phyloP scores from a whole-genome alignment of 139 green algal genomes.

The Micromonas commoda region DNA sequence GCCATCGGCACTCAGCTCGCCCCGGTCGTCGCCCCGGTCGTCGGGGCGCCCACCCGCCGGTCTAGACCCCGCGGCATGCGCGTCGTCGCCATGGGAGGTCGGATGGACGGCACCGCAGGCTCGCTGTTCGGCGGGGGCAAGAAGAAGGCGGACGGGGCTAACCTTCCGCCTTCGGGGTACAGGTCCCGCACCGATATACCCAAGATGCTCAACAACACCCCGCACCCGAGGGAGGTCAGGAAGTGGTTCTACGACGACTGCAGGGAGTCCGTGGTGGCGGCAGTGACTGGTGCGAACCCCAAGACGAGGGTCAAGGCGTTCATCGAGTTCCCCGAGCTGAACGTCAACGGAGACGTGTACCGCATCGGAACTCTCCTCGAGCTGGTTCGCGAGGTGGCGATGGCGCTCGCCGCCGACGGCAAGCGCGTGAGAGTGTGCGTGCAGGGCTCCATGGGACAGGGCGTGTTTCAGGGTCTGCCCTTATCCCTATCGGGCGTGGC shows the following conservation, averaged over 20 bases:
- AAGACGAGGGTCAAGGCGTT: constrained; percentile 22
- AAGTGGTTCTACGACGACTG: constrained; percentile 46
- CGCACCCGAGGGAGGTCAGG: constrained; percentile 36
- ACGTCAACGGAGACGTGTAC: constrained; percentile 62
- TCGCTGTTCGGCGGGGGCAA: not conserved
- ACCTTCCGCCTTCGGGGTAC: not conserved
- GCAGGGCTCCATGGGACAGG: constrained; percentile 58
- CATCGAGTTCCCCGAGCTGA: constrained; percentile 24
- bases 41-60: no score
- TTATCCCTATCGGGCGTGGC: constrained; percentile 52
- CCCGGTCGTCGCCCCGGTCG: not conserved
- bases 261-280: constrained; percentile 22
- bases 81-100: no score
- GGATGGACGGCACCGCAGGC: no score
- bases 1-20: not conserved
- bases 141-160: not conserved
- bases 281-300: constrained; percentile 23
- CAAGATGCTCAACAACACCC: constrained; percentile 39
- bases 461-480: constrained; percentile 71
- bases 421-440: constrained; percentile 55
- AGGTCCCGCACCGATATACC: constrained; percentile 21
- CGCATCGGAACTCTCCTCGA: constrained; percentile 74
- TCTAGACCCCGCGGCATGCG: not conserved
- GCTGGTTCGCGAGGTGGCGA: constrained; percentile 62
- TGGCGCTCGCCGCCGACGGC: constrained; percentile 36